Base-by-base conservation (phyloP, 768 basidiomycete species). In the Cubamyces lactineus region DNA sequence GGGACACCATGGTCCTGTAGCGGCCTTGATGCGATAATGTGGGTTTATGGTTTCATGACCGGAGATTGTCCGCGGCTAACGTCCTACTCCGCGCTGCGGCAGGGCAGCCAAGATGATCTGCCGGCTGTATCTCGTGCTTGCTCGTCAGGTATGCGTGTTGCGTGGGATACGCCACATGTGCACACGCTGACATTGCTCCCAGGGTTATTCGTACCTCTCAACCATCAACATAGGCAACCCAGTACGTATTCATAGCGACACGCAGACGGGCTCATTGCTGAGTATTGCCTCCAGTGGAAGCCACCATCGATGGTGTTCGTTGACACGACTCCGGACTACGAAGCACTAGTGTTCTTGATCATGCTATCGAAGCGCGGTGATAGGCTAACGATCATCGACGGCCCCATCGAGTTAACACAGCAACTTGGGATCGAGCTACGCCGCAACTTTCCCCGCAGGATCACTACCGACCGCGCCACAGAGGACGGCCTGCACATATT, bases 141-240 rank as follows among this genome's bases (percentile, higher is more conserved):
- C 84, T 49, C 73, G 77, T 59, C 78, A 84, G 68, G 89, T 89
- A 50, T 28, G 59, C 62, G 17, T 28, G 4, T 34, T 34, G 34
- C 34, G 34, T 34, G 34, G 34, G 9, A 42, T 5, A 5, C 42
- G 17, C 56, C 26, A 17, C 67, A 59, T 80, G 75, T 51, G 24
- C 19, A 61, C 66, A 62, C 59, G 21, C 51, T 58, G 23, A 64
- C 48, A n/a, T 42, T 50, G 34, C 16, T 17, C 47, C 24, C 67
- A 92, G 89, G 90, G 90, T 40, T 92, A 85, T 67, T 76, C 82
- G n/a, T 91, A 88, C 64, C 76, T 86, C 66, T 83, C 89, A 2
- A 71, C 75, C 5, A 62, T 74, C 26, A 85, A 85, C 65, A 79
- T 81, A 7, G 82, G 81, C 38, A 81, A 80, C 62, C 66, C 82